Conservation (phyloP, 805 yeast genomes). For the Saccharomycopsis fibuligera region DNA sequence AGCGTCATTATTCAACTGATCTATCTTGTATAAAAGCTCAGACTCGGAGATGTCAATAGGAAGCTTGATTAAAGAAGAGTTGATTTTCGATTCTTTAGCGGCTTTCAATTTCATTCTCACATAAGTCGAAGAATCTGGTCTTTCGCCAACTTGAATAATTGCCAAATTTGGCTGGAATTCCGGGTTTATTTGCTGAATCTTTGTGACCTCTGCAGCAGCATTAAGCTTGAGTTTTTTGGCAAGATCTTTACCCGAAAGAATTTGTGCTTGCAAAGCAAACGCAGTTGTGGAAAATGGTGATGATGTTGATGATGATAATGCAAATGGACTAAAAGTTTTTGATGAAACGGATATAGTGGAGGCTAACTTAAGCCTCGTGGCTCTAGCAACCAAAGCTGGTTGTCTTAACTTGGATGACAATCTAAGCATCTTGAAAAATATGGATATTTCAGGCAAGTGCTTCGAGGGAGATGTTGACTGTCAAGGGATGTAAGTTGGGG, state of each 20-base stretch:
- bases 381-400: no score
- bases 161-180: constrained; percentile 70
- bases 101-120: constrained; percentile 90
- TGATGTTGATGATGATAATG: no score
- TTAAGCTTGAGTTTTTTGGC: constrained; percentile 28
- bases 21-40: constrained; percentile 52
- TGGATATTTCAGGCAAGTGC: no score
- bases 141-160: constrained; percentile 82
- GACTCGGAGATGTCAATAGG: constrained; percentile 56
- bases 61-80: constrained; percentile 58
- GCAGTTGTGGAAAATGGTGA: constrained; percentile 1
- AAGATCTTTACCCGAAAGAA: constrained; percentile 31
- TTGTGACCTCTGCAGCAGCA: constrained; percentile 37
- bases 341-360: no score
- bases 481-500: no score
- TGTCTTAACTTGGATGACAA: no score
- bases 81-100: constrained; percentile 74
- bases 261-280: constrained; percentile 5
- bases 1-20: constrained; percentile 63
- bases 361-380: no score
- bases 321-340: no score
- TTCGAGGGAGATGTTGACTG: no score
- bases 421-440: no score
- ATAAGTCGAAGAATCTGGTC: constrained; percentile 89
- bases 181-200: constrained; percentile 36